Evolutionary conservation across 345 rosid genomes (phyloP).

Genomic region (Psidium guajava): DNA sequence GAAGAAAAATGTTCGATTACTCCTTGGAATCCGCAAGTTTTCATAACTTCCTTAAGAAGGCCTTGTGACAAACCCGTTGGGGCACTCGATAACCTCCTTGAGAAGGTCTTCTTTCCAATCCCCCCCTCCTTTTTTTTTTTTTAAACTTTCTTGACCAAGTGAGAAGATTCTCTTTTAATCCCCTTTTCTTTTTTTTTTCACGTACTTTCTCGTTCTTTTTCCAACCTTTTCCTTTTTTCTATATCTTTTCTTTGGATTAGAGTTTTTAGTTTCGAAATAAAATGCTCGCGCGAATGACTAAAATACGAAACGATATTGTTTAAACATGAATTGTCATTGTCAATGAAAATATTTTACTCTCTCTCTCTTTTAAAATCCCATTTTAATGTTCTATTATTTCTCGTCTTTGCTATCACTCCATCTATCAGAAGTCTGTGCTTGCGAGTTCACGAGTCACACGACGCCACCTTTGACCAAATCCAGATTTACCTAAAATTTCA

Average conservation of each 20-base stretch:
- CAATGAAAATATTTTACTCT: accelerated
- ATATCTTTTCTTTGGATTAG: neutral
- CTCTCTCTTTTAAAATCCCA: too few relatives aligned
- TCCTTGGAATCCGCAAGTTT: neutral
- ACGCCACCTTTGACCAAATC: neutral
- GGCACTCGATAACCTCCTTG: neutral
- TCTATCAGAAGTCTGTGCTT: neutral
- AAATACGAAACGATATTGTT: neutral
- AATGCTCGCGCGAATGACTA: neutral
- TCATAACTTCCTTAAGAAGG: neutral
- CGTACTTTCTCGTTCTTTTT: neutral
- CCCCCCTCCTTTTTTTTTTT: too few relatives aligned
- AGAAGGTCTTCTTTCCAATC: neutral
- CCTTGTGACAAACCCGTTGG: neutral
- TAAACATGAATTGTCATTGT: too few relatives aligned
- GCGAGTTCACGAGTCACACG: neutral
- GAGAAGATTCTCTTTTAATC: neutral
- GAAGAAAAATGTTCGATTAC: neutral
- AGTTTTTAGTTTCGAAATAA: neutral
- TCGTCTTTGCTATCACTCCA: neutral
- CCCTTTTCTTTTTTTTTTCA: neutral
- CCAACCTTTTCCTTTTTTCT: neutral
- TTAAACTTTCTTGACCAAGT: neutral
- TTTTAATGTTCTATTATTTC: too few relatives aligned
- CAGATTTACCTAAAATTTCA: neutral